Conservation (phyloP, 1,284 basidiomycete species). For the Cryptococcus hybrid region DNA sequence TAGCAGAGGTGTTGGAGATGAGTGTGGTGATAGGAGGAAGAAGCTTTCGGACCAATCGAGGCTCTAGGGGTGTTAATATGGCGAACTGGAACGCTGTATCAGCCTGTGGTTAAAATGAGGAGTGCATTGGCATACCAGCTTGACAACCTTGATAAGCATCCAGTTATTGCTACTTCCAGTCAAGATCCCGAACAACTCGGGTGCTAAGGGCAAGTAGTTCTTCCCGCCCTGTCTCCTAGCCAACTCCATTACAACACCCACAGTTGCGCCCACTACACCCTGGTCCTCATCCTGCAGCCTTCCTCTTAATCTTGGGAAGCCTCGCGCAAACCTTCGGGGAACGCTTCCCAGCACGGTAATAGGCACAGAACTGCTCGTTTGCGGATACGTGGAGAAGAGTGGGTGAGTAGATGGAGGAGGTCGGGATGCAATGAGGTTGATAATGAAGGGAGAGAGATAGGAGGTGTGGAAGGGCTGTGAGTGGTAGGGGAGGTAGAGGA, state of each 20-base stretch:
- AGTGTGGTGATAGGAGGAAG: slow-evolving; percentile 90
- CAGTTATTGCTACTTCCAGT: slow-evolving; percentile 96
- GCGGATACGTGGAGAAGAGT: slow-evolving; percentile 81
- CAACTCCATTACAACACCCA: slow-evolving; percentile 93
- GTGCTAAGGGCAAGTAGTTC: slow-evolving; percentile 80
- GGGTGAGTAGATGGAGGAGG: slow-evolving; percentile 82
- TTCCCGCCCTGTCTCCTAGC: slow-evolving; percentile 68
- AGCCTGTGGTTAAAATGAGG: not conserved
- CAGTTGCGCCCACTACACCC: slow-evolving; percentile 89
- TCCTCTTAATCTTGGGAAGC: slow-evolving; percentile 72
- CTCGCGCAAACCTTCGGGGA: slow-evolving; percentile 69
- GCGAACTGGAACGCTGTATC: slow-evolving; percentile 65
- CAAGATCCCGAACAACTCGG: slow-evolving; percentile 90
- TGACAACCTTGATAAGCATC: slow-evolving; percentile 99
- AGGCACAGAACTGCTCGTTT: slow-evolving; percentile 84
- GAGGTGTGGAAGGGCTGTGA: slow-evolving; percentile 86
- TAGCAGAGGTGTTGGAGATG: slow-evolving; percentile 93
- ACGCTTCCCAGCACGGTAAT: slow-evolving; percentile 72
- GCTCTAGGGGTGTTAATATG: slow-evolving; percentile 83
- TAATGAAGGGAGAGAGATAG: slow-evolving; percentile 84
- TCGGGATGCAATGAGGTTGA: slow-evolving; percentile 86
- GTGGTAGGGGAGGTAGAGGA: slow-evolving; percentile 73
- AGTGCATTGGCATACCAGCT: slow-evolving; percentile 62
- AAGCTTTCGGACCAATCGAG: slow-evolving; percentile 88
- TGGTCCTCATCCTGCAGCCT: slow-evolving; percentile 79